phyloP scores from a whole-genome alignment of 129 eudicot genomes.

The Escallonia rubra region DNA sequence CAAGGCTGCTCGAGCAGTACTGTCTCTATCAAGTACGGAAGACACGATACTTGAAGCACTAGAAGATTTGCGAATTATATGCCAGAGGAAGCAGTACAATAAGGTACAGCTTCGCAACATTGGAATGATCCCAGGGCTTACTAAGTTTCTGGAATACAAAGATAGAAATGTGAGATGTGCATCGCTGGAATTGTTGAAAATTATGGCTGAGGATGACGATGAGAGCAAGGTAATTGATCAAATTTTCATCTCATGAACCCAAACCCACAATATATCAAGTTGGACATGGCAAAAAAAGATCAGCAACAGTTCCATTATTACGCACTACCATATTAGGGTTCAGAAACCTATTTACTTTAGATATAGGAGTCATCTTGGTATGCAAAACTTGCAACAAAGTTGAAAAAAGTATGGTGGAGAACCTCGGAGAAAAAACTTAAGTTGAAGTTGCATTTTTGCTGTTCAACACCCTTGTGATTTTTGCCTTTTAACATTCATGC shows the following conservation, averaged over 20 bases:
- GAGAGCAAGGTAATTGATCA: conserved; percentile 33
- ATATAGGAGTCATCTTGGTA: too few relatives aligned
- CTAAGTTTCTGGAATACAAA: conserved; percentile 35
- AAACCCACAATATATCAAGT: too few relatives aligned
- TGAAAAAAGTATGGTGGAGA: too few relatives aligned
- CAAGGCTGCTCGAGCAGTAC: conserved; percentile 51
- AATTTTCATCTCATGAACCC: background rate
- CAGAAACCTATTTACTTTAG: too few relatives aligned
- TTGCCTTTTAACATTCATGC: too few relatives aligned
- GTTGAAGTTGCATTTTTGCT: too few relatives aligned
- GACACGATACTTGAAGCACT: conserved; percentile 56
- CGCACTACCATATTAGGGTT: too few relatives aligned
- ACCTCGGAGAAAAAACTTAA: too few relatives aligned
- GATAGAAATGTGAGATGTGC: conserved; percentile 38
- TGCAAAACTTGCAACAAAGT: too few relatives aligned
- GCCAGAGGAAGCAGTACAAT: conserved; percentile 31
- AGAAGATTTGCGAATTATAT: conserved; percentile 40
- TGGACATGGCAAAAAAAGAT: too few relatives aligned
- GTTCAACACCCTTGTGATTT: too few relatives aligned
- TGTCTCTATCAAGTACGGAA: conserved; percentile 38
- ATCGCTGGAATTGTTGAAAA: conserved; percentile 40
- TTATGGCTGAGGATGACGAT: conserved; percentile 48
- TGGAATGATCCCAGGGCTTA: conserved; percentile 55
- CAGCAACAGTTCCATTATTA: too few relatives aligned
- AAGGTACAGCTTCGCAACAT: conserved; percentile 35